Evolutionary conservation across 2,329 filamentous ascomycete species (phyloP).

Genomic region (Ramularia endophylla): DNA sequence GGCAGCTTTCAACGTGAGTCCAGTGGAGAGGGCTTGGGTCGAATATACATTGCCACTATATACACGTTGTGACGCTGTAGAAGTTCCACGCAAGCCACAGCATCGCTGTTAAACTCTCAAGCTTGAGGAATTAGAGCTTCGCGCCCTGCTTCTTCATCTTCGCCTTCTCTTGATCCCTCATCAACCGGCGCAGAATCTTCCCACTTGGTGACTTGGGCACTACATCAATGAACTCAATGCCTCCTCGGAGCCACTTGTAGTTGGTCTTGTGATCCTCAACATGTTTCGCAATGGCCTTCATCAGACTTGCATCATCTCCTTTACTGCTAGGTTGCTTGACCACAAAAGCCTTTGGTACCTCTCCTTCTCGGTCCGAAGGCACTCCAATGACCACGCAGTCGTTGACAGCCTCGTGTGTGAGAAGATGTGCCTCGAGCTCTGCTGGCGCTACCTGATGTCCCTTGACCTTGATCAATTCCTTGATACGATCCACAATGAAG

Average conservation of each 20-base stretch:
- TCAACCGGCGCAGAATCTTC: constrained; percentile 56
- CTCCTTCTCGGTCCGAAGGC: constrained; percentile 56
- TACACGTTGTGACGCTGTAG: too few species aligned
- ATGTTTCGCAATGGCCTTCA: constrained; percentile 49
- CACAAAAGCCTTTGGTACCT: constrained; percentile 59
- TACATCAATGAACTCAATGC: constrained; percentile 51
- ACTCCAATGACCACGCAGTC: constrained; percentile 75
- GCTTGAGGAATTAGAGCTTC: constrained; percentile 59
- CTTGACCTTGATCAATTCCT: constrained; percentile 52
- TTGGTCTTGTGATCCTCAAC: constrained; percentile 57
- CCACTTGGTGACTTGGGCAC: constrained; percentile 59
- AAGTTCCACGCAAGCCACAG: too few species aligned
- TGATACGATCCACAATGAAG: constrained; percentile 76
- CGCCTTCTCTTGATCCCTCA: constrained; percentile 70
- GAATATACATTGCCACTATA: too few species aligned
- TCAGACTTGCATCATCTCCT: constrained; percentile 45
- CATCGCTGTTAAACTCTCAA: too few species aligned
- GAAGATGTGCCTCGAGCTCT: constrained; percentile 73
- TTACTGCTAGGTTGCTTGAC: constrained; percentile 50
- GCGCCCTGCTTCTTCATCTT: constrained; percentile 57
- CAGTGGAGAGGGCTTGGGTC: too few species aligned
- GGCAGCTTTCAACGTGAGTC: too few species aligned
- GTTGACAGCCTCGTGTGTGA: constrained; percentile 67
- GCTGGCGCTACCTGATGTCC: constrained; percentile 78
- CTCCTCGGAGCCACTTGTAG: constrained; percentile 58